Conservation (phyloP, 495 filamentous ascomycete species). For the Annulohypoxylon nitens region DNA sequence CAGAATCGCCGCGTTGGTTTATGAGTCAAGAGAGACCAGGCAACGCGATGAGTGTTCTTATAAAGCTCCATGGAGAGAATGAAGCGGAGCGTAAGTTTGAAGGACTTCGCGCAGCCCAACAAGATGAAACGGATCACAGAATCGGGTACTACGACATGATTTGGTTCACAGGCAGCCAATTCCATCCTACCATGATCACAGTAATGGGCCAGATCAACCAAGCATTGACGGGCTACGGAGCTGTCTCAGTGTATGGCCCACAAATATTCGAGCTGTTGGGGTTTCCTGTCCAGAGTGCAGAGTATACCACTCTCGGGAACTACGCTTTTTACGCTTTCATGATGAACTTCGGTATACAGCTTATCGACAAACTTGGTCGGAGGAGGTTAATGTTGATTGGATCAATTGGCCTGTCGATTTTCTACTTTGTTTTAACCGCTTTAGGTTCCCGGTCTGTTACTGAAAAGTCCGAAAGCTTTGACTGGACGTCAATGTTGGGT, state of each 20-base stretch:
- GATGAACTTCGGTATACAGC: slow-evolving; percentile 67
- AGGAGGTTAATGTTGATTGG: slow-evolving; percentile 66
- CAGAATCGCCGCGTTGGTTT: slow-evolving; percentile 68
- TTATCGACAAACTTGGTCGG: slow-evolving; percentile 66
- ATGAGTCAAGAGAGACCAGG: slow-evolving; percentile 59
- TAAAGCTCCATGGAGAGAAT: slow-evolving; percentile 60
- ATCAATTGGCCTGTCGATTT: slow-evolving; percentile 58
- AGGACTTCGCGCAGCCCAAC: slow-evolving; percentile 59
- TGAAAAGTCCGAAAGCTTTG: slow-evolving; percentile 49
- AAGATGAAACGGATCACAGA: slow-evolving; percentile 58
- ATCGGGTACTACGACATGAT: slow-evolving; percentile 66
- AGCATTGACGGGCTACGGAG: slow-evolving; percentile 67
- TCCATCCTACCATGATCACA: slow-evolving; percentile 67
- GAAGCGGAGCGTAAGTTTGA: slow-evolving; percentile 60
- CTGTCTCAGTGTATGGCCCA: slow-evolving; percentile 69
- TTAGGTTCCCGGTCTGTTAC: slow-evolving; percentile 52
- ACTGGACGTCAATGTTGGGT: slow-evolving; percentile 58
- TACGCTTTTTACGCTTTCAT: slow-evolving; percentile 68
- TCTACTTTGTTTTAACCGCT: slow-evolving; percentile 62
- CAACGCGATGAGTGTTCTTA: slow-evolving; percentile 59
- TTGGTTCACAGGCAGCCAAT: slow-evolving; percentile 56
- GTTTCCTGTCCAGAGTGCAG: slow-evolving; percentile 57
- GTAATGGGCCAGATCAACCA: slow-evolving; percentile 71
- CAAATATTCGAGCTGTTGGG: slow-evolving; percentile 71
- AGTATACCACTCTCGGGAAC: slow-evolving; percentile 67